These are phyloP conservation scores for Lactifluus subvellereus DNA, from an alignment of 768 basidiomycete genomes.

Conservation along the genomic window DNA sequence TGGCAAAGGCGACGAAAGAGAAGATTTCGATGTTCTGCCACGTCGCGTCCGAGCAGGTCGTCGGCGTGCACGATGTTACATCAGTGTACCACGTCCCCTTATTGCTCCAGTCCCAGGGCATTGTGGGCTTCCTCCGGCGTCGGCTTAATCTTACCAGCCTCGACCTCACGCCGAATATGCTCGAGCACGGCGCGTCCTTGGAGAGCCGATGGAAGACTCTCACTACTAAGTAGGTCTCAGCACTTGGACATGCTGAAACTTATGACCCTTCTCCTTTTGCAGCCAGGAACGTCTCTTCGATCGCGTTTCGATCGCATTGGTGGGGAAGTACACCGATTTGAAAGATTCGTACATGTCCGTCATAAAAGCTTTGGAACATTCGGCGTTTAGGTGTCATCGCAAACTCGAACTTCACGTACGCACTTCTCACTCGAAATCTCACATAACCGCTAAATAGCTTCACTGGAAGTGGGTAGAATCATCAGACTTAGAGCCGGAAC, in stretches of 20 bases:
- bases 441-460: neutral
- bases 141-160: constrained; percentile 66
- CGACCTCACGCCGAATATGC: constrained; percentile 49
- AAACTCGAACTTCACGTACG: constrained; percentile 76
- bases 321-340: constrained; percentile 95
- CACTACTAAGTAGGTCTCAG: constrained; percentile 56
- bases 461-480: constrained; percentile 86
- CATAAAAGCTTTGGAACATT: constrained; percentile 93
- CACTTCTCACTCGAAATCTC: neutral
- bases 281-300: constrained; percentile 96
- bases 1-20: constrained; percentile 81
- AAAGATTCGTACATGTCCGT: constrained; percentile 99
- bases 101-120: constrained; percentile 87
- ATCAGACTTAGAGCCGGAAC: constrained; percentile 79
- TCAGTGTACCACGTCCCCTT: constrained; percentile 98
- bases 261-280: neutral
- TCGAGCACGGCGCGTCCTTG: constrained; percentile 58
- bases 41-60: constrained; percentile 79
- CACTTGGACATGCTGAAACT: neutral
- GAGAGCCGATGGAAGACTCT: constrained; percentile 74
- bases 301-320: constrained; percentile 80
- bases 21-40: constrained; percentile 99
- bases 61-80: constrained; percentile 93
- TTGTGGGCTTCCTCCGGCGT: constrained; percentile 75
- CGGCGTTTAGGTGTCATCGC: constrained; percentile 84